Conservation (phyloP, 164 flowering plant species). For the Annona cherimola region DNA sequence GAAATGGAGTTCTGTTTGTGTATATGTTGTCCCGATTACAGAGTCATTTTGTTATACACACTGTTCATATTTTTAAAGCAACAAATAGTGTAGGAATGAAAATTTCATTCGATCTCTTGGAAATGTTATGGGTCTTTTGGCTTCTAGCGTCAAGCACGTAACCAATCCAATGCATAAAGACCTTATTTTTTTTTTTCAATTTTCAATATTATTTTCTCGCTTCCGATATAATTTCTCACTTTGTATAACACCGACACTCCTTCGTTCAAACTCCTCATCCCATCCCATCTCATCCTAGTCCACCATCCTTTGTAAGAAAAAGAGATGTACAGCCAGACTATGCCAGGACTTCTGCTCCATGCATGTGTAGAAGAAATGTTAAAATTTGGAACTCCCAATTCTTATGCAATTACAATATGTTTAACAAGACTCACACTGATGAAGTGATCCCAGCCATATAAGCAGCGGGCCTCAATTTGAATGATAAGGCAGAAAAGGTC, state of each 20-base stretch:
- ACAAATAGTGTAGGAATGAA: neutral
- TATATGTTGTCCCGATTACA: neutral
- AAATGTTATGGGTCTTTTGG: neutral
- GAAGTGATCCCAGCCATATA: neutral
- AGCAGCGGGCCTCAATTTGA: neutral
- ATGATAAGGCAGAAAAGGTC: neutral
- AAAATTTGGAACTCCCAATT: neutral
- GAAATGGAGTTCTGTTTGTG: neutral
- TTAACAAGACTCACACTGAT: neutral
- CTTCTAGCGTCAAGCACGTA: no score
- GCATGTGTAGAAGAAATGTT: neutral
- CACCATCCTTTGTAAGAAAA: no score
- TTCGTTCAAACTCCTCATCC: no score
- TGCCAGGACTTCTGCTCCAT: neutral
- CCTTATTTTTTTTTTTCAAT: no score
- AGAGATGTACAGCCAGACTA: neutral
- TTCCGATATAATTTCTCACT: no score
- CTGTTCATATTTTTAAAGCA: neutral
- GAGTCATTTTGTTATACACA: neutral
- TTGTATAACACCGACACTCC: no score
- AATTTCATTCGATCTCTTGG: neutral
- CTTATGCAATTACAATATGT: neutral
- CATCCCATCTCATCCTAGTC: no score
- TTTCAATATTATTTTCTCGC: no score
- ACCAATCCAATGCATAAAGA: no score